Evolutionary conservation across 208 protist species (phyloP).

Genomic region (Acanthamoeba royreba): DNA sequence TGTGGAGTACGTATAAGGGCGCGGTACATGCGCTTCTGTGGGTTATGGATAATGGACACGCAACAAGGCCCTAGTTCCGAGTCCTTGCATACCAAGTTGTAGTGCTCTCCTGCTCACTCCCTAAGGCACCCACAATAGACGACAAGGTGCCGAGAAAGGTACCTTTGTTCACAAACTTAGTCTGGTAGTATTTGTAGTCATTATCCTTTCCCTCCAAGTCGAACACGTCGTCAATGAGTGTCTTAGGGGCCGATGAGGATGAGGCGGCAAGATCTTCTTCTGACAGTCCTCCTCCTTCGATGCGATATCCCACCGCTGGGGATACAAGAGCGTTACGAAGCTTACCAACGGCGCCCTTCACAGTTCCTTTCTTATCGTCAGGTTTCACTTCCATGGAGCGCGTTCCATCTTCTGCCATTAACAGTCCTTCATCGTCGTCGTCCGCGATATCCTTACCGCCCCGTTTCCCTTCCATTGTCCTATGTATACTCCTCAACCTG

Average conservation of each 20-base stretch:
- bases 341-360: neutral
- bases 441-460: no score
- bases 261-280: neutral
- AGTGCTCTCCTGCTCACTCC: neutral
- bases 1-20: neutral
- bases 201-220: neutral
- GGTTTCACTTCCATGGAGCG: no score
- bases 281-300: neutral
- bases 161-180: neutral
- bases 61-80: neutral
- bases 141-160: no score
- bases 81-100: slow-evolving; percentile 30
- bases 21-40: neutral
- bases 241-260: neutral
- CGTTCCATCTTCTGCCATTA: no score
- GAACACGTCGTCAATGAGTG: neutral
- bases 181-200: neutral
- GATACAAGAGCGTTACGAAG: neutral
- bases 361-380: neutral
- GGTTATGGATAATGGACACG: neutral
- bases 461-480: no score
- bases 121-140: no score
- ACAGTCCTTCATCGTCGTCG: neutral
- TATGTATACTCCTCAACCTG: no score
- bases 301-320: neutral